These are phyloP conservation scores for Pulveroboletus sp. DNA, from an alignment of 768 basidiomycete genomes.

Conservation along the genomic window DNA sequence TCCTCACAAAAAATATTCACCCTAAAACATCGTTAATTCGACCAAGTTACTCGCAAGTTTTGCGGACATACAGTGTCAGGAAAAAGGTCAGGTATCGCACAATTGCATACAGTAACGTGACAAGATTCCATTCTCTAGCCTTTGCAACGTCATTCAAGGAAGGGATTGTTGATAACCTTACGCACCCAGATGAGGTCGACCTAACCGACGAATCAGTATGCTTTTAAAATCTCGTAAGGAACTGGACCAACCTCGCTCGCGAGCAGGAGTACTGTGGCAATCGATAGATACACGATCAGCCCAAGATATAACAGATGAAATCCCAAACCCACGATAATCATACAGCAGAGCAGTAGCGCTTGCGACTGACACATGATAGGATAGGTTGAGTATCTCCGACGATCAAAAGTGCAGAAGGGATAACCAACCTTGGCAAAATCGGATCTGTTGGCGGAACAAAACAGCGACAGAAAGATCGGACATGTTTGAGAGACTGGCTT, in stretches of 20 bases:
- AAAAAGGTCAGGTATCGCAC: constrained; percentile 19
- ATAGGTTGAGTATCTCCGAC: background rate
- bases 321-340: constrained; percentile 13
- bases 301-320: background rate
- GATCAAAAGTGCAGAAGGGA: background rate
- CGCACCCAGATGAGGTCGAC: constrained; percentile 19
- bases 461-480: background rate
- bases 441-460: constrained; percentile 5
- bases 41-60: background rate
- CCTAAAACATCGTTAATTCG: constrained; percentile 3
- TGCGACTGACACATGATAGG: constrained; percentile 7
- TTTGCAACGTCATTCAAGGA: background rate
- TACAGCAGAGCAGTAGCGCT: constrained; percentile 8
- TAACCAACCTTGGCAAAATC: constrained; percentile 7
- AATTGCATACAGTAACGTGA: constrained; percentile 15
- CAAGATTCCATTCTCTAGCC: constrained; percentile 13
- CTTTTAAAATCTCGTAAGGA: background rate
- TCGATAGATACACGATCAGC: background rate
- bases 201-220: constrained; percentile 3
- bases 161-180: background rate
- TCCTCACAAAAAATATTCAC: constrained; percentile 8
- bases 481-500: constrained; percentile 2
- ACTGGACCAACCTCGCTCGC: constrained; percentile 8
- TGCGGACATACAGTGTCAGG: constrained; percentile 7
- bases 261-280: constrained; percentile 7